A percentile compares a stretch with the other conserved stretches of the same genome.
Evolutionary conservation across 2,329 filamentous ascomycete genomes (phyloP).

Genomic region (Pseudogymnoascus sp.): DNA sequence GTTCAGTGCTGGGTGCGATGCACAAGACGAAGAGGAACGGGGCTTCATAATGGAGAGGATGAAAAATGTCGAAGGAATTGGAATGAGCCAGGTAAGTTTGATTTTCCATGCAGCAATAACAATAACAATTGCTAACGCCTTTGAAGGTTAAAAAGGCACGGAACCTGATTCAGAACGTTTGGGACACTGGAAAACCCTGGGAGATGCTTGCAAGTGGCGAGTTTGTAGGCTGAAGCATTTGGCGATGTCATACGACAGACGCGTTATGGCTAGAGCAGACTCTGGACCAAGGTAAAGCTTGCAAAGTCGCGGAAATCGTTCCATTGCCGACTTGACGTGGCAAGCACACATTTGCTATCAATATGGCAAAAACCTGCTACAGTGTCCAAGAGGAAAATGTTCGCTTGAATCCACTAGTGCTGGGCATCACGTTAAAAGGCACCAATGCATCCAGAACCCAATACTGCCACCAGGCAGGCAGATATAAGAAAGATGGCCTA

Average conservation of each 20-base stretch:
- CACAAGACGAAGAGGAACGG: constrained; percentile 47
- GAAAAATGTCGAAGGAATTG: constrained; percentile 60
- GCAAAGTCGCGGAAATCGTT: neutral
- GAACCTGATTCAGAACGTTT: constrained; percentile 59
- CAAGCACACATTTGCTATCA: neutral
- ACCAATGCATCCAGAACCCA: neutral
- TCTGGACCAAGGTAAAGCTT: neutral
- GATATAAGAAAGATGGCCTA: neutral
- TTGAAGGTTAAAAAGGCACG: constrained; percentile 50
- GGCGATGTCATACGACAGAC: neutral
- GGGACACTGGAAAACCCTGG: constrained; percentile 62
- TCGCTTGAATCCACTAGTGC: neutral
- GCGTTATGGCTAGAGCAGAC: neutral
- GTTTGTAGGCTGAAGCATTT: constrained; percentile 52
- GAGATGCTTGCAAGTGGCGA: constrained; percentile 59
- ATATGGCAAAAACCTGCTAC: neutral
- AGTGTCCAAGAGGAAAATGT: neutral
- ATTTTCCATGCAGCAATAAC: neutral
- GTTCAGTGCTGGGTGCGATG: constrained; percentile 76
- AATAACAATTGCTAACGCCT: constrained; percentile 13
- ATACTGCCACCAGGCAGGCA: neutral
- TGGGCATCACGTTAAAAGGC: constrained; percentile 12
- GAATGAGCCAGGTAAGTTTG: constrained; percentile 62
- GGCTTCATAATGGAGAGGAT: constrained; percentile 58
- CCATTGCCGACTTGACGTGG: too few species aligned